Base-by-base conservation (phyloP, 768 basidiomycete species). In the Leccinum subtestaceum region DNA sequence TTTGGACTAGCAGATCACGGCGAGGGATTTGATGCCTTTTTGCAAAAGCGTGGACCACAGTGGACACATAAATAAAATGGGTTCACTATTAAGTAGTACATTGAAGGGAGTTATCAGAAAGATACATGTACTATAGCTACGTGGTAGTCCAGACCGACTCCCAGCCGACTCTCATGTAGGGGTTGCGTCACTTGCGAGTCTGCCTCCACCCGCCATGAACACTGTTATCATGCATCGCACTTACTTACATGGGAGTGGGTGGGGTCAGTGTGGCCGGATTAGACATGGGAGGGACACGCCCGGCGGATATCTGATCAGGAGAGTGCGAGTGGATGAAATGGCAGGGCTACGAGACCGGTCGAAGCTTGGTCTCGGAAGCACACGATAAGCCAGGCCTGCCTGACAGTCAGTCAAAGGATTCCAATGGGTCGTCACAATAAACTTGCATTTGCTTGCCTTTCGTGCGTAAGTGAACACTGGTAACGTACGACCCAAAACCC, bases 21-120 rank as follows among this genome's bases (percentile, higher is more conserved):
- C 43, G 79, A 80, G 63, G 79, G 79, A 6, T 82, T 83, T 72
- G 67, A 69, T 11, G 81, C 81, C 1, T 84, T 84, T 62, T 70
- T 79, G 8, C 64, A 70, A 47, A 83, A 83, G 73, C 70, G 82
- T 48, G 71, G 65, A 52, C 68, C 82, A 5, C 65, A 72, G 34
- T 83, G 80, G 75, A 67, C 65, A 11, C 72, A 81, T 70, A 67
- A 75, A 60, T 80, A 72, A 55, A 34, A 23, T n/a, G 27, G n/a
- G 17, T 62, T 36, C 29, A 19, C 15, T 29, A 29, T 29, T 0
- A 32, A 19, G 23, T 13, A 27, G 13, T 29, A 48, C 32, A 34
- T 34, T 13, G 32, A 48, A 47, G 46, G 23, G 43, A 19, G 43
- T 43, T 2, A 11, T 43, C 43, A n/a, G n/a, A 43, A n/a, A 19